Evolutionary conservation across 805 yeast species (phyloP).

Genomic region (Lachancea waltii): DNA sequence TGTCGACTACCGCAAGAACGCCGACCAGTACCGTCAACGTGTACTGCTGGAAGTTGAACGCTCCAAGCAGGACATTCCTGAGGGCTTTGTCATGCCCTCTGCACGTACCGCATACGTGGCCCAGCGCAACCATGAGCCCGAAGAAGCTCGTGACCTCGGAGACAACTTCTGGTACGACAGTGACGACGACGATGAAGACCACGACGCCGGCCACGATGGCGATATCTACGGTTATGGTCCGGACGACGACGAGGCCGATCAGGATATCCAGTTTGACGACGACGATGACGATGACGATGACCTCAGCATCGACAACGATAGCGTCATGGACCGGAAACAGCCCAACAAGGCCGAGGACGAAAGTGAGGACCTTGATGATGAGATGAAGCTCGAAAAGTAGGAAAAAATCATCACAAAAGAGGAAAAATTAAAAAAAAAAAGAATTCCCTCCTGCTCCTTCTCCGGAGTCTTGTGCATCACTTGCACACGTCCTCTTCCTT

Average conservation of each 20-base stretch:
- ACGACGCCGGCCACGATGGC: constrained; percentile 57
- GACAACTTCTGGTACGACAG: constrained; percentile 80
- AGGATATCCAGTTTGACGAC: constrained; percentile 24
- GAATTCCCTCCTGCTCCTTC: too few species aligned
- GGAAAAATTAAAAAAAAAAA: too few species aligned
- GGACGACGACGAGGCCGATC: constrained; percentile 38
- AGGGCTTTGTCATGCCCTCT: constrained; percentile 76
- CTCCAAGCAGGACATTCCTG: constrained; percentile 80
- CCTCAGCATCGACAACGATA: constrained; percentile 31
- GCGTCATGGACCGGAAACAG: constrained; percentile 32
- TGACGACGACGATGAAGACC: constrained; percentile 63
- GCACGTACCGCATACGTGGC: constrained; percentile 49
- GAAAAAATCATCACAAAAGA: constrained; percentile 4
- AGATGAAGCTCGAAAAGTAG: constrained; percentile 23
- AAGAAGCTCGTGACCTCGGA: constrained; percentile 53
- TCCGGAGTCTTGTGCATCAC: too few species aligned
- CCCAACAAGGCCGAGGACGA: constrained; percentile 30
- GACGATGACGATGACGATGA: constrained; percentile 28
- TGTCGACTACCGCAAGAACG: constrained; percentile 78
- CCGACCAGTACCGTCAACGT: constrained; percentile 64
- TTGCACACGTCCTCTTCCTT: too few species aligned
- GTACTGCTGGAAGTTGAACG: constrained; percentile 78
- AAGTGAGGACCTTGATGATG: constrained; percentile 30
- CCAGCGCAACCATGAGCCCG: constrained; percentile 28
- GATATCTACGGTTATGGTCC: constrained; percentile 42